These are phyloP conservation scores for Cladosporium velox DNA, from an alignment of 2,329 filamentous ascomycete genomes.

Conservation along the genomic window DNA sequence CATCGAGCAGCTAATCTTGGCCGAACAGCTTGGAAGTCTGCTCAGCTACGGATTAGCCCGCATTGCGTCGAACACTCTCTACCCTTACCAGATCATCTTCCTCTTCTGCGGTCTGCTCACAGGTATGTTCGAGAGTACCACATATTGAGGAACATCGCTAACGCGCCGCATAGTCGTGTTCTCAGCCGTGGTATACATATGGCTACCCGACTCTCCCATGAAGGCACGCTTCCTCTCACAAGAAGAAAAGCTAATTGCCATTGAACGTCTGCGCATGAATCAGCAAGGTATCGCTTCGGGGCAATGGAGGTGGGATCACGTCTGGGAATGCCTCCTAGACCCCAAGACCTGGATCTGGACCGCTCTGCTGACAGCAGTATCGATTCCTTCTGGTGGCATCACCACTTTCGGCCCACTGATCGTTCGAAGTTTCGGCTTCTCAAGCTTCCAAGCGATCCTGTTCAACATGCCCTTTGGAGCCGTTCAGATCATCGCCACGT, in stretches of 20 bases:
- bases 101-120: constrained; percentile 43
- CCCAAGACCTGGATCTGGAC: constrained; percentile 65
- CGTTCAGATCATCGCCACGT: constrained; percentile 61
- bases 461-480: constrained; percentile 64
- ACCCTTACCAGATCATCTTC: constrained; percentile 31
- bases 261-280: constrained; percentile 54
- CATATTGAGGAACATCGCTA: constrained; percentile 31
- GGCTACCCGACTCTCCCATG: constrained; percentile 66
- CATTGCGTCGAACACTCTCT: constrained; percentile 28
- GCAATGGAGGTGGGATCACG: constrained; percentile 55
- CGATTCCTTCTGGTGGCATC: constrained; percentile 61
- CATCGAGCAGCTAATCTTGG: neutral
- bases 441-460: constrained; percentile 57
- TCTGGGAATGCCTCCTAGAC: constrained; percentile 57
- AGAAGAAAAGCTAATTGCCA: constrained; percentile 59
- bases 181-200: constrained; percentile 54
- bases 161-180: constrained; percentile 50
- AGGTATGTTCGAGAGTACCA: neutral
- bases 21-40: constrained; percentile 30
- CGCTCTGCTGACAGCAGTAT: constrained; percentile 47
- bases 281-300: constrained; percentile 45
- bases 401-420: constrained; percentile 62
- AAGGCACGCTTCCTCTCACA: constrained; percentile 59
- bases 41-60: constrained; percentile 33
- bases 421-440: constrained; percentile 59